Evolutionary conservation across 2,329 filamentous ascomycete genomes (phyloP).

Genomic region (Emydomyces testavorans): DNA sequence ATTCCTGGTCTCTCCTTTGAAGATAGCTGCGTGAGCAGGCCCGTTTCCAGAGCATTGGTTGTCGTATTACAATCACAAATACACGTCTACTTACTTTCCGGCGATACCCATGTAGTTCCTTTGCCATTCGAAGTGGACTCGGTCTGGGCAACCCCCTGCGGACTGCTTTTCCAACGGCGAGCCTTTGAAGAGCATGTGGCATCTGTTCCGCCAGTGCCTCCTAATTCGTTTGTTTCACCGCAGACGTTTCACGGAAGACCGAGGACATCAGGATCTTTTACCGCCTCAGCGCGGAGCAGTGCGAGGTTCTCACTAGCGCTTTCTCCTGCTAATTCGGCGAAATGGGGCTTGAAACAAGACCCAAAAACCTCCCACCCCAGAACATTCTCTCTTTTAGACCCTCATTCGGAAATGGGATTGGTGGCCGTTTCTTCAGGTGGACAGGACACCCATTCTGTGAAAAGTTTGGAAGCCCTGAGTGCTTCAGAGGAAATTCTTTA

Average conservation of each 20-base stretch:
- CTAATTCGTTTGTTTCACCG: slow-evolving; percentile 70
- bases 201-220: slow-evolving; percentile 47
- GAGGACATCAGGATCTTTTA: slow-evolving; percentile 27
- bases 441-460: slow-evolving; percentile 21
- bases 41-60: slow-evolving; percentile 56
- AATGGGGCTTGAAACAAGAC: slow-evolving; percentile 46
- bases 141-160: slow-evolving; percentile 69
- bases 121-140: slow-evolving; percentile 89
- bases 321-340: slow-evolving; percentile 46
- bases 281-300: slow-evolving; percentile 24
- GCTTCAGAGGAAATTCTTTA: slow-evolving; percentile 74
- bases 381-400: slow-evolving; percentile 74
- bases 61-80: slow-evolving; percentile 87
- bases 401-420: slow-evolving; percentile 72
- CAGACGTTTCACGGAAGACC: slow-evolving; percentile 40
- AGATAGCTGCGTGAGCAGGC: slow-evolving; percentile 20
- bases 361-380: slow-evolving; percentile 46
- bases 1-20: slow-evolving; percentile 25
- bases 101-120: slow-evolving; percentile 78
- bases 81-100: slow-evolving; percentile 82
- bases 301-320: slow-evolving; percentile 39
- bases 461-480: slow-evolving; percentile 51
- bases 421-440: slow-evolving; percentile 49
- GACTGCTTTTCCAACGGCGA: slow-evolving; percentile 77
- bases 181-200: slow-evolving; percentile 32